phyloP scores from a whole-genome alignment of 2,329 filamentous ascomycete species.

The Fusarium sp. region DNA sequence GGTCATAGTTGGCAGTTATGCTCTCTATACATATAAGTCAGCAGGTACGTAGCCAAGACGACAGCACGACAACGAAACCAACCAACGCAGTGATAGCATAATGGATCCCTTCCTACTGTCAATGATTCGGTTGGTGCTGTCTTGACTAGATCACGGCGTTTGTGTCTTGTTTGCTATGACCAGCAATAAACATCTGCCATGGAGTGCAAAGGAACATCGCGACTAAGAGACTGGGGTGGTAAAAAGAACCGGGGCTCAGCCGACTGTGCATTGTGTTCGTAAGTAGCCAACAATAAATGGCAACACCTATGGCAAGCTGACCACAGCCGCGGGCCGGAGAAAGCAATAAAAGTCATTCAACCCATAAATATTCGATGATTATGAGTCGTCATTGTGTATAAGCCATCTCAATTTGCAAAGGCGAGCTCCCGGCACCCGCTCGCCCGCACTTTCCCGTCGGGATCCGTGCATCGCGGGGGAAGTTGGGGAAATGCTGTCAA shows the following conservation, averaged over 20 bases:
- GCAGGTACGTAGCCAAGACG: constrained; percentile 14
- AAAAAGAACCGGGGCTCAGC: neutral
- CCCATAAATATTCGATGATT: neutral
- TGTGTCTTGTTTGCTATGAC: constrained; percentile 5
- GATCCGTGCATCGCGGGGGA: constrained; percentile 47
- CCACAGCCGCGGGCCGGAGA: neutral
- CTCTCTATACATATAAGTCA: constrained; percentile 33
- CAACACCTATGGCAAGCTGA: neutral
- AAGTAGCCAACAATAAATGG: neutral
- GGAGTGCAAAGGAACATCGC: neutral
- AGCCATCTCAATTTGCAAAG: constrained; percentile 5
- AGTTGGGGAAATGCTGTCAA: constrained; percentile 46
- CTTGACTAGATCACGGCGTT: constrained; percentile 17
- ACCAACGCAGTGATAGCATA: neutral
- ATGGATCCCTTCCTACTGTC: constrained; percentile 1
- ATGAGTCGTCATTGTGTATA: neutral
- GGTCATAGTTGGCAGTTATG: neutral
- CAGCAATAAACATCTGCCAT: constrained; percentile 3
- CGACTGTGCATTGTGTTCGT: neutral
- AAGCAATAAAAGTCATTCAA: neutral
- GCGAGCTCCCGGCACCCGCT: constrained; percentile 42
- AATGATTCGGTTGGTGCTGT: constrained; percentile 6
- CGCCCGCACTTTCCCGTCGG: constrained; percentile 44
- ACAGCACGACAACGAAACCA: constrained; percentile 17
- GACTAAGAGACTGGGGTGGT: neutral